Base-by-base conservation (phyloP, 805 yeast species). In the Candida nemodendra region DNA sequence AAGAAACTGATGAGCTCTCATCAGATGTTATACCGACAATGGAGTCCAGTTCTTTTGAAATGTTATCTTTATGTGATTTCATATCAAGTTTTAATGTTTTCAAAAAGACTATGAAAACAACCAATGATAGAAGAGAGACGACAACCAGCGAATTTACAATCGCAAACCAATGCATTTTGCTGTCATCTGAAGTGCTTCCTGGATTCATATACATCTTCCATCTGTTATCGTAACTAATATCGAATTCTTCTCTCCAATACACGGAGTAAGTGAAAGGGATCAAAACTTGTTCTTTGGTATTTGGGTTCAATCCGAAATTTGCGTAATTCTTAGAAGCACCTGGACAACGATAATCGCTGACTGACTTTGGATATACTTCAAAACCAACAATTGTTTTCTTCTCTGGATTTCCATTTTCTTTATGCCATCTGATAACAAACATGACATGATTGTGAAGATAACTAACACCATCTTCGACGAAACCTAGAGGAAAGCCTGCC, bases 331-430 rank as follows among this genome's bases (percentile, higher is more conserved):
- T 79, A 7, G 81, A 69, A 4, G 84, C 79, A 9, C 89, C 90
- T 2, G 95, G 95, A 59, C 96, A 88, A 34, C 62, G 71, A 57
- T 61, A 73, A 58, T 72, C 78, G 29, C 72, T 65, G 9, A 84
- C 90, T 37, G 93, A 83, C 56, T 78, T 81, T 9, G 96, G 96
- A 56, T 88, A 88, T 11, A 87, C 85, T 62, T 88, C 96, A 50
- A 89, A 84, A 0, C 95, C 96, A 14, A 88, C 95, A 50, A 88
- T 85, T 3, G 85, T 70, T 46, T 72, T 68, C 34, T 64, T 59
- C 13, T 45, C 44, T 7, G 57, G 53, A 34, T 56, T 60, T 22
- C 68, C 63, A 54, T 67, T 59, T 42, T 73, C 67, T 34, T 65
- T 64, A 49, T 86, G 83, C 63, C 78, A 84, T 52, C 95, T 72